These are phyloP conservation scores for Tulasnella sp. DNA, from an alignment of 768 basidiomycete species.

Conservation along the genomic window DNA sequence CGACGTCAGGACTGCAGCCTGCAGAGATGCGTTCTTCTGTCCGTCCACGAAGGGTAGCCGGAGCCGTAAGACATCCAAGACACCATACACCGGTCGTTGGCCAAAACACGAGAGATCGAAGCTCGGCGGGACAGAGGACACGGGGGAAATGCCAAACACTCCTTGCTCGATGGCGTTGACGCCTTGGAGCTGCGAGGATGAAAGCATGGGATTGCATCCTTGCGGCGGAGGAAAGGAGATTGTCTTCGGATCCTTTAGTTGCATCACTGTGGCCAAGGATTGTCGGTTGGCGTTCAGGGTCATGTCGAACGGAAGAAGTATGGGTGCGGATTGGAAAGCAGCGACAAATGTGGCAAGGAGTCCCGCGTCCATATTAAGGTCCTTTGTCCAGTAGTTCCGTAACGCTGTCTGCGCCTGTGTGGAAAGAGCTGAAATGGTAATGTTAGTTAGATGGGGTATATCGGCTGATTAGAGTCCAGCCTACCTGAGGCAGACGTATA, in stretches of 20 bases:
- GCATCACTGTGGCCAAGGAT: conserved; percentile 7
- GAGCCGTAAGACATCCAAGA: conserved; percentile 43
- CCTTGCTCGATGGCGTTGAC: conserved; percentile 39
- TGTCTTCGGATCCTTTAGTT: conserved; percentile 3
- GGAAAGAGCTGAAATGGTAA: conserved; percentile 38
- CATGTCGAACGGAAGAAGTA: conserved; percentile 49
- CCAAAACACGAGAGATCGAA: conserved; percentile 44
- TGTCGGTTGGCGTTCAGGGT: conserved; percentile 22
- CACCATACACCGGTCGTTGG: conserved; percentile 49
- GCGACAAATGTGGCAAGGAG: conserved; percentile 39
- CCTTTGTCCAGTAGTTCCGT: conserved; percentile 41
- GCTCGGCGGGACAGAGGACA: conserved; percentile 23
- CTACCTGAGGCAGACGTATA: conserved; percentile 48
- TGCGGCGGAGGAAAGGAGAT: conserved; percentile 45
- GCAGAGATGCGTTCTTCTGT: conserved; percentile 23
- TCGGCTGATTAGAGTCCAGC: too few species aligned
- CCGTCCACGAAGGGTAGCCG: conserved; percentile 44
- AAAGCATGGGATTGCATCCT: conserved; percentile 47
- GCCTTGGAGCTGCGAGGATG: conserved; percentile 29
- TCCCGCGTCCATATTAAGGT: conserved; percentile 34
- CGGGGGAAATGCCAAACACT: conserved; percentile 38
- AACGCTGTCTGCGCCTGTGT: conserved; percentile 39
- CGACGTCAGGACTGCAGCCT: conserved; percentile 38
- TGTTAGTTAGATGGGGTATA: too few species aligned
- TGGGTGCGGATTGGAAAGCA: conserved; percentile 35